A percentile compares a stretch with the other conserved stretches of the same genome.
phyloP scores from a whole-genome alignment of 1,284 basidiomycete species.

The Trichosporon inkin region DNA sequence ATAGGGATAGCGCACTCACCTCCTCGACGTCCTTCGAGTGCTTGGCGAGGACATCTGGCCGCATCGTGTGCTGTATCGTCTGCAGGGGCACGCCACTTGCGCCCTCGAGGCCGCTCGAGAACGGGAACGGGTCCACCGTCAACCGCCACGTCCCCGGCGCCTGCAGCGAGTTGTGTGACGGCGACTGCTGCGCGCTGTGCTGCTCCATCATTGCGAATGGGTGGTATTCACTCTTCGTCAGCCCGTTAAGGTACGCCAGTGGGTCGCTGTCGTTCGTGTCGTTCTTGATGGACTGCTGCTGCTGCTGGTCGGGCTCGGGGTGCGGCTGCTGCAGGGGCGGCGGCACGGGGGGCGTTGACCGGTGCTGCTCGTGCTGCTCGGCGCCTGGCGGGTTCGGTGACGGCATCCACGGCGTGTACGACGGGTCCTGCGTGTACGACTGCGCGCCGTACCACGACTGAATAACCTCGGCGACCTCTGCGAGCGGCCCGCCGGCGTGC shows the following conservation, averaged over 20 bases:
- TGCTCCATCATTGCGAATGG: background rate
- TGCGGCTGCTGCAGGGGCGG: background rate
- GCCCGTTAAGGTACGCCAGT: background rate
- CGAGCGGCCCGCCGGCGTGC: background rate
- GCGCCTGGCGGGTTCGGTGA: background rate
- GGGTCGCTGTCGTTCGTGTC: background rate
- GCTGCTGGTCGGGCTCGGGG: background rate
- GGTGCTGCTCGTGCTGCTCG: background rate
- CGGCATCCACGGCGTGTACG: background rate
- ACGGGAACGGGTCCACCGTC: conserved; percentile 17
- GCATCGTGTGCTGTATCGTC: background rate
- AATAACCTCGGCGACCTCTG: background rate
- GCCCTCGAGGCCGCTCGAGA: conserved; percentile 22
- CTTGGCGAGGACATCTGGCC: background rate
- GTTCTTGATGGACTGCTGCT: no score
- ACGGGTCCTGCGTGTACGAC: background rate
- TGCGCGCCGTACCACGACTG: background rate
- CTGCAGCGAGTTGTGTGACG: background rate
- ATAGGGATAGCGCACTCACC: background rate
- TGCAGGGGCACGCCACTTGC: conserved; percentile 16
- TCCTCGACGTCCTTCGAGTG: conserved; percentile 3
- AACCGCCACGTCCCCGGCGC: conserved; percentile 14
- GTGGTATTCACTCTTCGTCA: background rate
- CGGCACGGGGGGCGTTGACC: background rate
- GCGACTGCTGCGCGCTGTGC: background rate